Base-by-base conservation (phyloP, 164 flowering plant species). In the Aristolochia contorta region DNA sequence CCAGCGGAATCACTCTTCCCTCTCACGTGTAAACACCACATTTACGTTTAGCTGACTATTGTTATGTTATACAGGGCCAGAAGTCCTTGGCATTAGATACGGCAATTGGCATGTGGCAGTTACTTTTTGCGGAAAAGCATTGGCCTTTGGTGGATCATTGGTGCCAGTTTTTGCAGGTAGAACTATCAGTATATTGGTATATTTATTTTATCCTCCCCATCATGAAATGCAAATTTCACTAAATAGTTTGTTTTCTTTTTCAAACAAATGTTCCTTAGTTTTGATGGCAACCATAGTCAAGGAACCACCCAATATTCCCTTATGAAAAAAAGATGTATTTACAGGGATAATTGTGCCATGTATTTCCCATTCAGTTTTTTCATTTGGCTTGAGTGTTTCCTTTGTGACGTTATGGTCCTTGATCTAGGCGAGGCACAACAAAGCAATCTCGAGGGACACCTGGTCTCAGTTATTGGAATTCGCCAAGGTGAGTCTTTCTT, bases 51-150 rank as follows among this genome's bases (percentile, higher is more conserved):
- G 43, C 7, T 37, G 12, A 37, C 5, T 3, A 37, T 3, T 37
- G 43, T 8, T 0, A 37, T 37, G 5, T 4, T 37, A 37, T 67
- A 57, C 80, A 93, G 99, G 99, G 99, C 60, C 99, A 94, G 75
- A 94, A 94, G 57, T 90, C 99, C 59, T 72, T 94, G 77, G 99
- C 99, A 59, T 69, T 94, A 71, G 99, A 94, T 80, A 94, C 99
- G 45, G 95, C 99, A 48, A 90, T 90, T 60, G 99, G 97, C 54
- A 90, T 90, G 99, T 94, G 99, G 99, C 99, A 94, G 63, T 72
- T 93, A 66, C 79, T 94, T 18, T 94, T 88, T 87, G 97, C 92
- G 19, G 99, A 88, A 78, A 88, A 74, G 74, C 85, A 86, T 60
- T 93, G 99, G 99, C 87, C 91, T 32, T 66, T 94, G 67, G 94